phyloP scores from a whole-genome alignment of 129 eudicot genomes.

The Calendula officinalis region DNA sequence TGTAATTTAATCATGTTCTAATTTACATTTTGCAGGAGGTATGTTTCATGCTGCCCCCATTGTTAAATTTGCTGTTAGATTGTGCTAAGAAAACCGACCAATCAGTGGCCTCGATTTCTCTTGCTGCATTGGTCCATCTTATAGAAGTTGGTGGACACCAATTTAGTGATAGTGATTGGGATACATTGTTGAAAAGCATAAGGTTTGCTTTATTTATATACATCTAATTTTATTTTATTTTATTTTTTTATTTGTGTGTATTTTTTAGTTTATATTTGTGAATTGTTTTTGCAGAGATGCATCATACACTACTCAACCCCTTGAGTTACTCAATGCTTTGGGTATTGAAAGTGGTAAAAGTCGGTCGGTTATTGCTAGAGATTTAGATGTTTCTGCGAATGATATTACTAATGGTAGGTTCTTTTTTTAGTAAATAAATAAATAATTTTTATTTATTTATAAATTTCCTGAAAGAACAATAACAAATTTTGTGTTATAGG shows the following conservation, averaged over 20 bases:
- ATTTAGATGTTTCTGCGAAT: slow-evolving; percentile 33
- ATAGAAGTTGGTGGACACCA: slow-evolving; percentile 99
- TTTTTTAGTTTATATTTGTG: slow-evolving; percentile 1
- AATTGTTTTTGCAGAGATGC: slow-evolving; percentile 67
- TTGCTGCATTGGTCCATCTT: slow-evolving; percentile 97
- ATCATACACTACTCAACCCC: slow-evolving; percentile 91
- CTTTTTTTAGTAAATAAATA: background rate
- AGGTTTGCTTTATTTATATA: slow-evolving; percentile 42
- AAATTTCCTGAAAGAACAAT: background rate
- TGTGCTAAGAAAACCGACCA: slow-evolving; percentile 97
- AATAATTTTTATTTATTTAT: background rate
- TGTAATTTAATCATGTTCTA: too few relatives aligned
- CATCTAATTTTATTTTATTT: background rate
- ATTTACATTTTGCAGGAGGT: slow-evolving; percentile 72
- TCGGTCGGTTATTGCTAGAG: slow-evolving; percentile 32
- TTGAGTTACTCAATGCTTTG: slow-evolving; percentile 84
- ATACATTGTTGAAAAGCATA: slow-evolving; percentile 92
- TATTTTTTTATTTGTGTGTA: background rate
- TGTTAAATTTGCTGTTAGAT: slow-evolving; percentile 81
- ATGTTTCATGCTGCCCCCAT: slow-evolving; percentile 91
- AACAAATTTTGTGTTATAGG: slow-evolving; percentile 26
- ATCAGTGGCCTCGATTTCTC: slow-evolving; percentile 84
- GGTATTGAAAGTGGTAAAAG: slow-evolving; percentile 57
- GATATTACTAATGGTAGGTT: slow-evolving; percentile 41
- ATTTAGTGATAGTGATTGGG: slow-evolving; percentile 92